Conservation (phyloP, 805 yeast species). For the Candida ovalis region DNA sequence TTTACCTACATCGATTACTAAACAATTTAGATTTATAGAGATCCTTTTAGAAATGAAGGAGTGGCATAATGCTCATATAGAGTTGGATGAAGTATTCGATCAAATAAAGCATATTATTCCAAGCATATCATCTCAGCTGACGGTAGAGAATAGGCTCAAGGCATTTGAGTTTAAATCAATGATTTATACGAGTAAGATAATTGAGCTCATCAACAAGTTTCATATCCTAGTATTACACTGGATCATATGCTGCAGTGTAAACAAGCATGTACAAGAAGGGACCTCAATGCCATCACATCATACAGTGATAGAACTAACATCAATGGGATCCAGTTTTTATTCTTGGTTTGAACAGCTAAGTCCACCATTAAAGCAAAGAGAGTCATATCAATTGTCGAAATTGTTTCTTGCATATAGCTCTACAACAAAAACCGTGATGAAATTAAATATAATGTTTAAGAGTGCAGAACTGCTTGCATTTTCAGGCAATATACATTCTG, state of each 20-base stretch:
- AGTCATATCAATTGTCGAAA: slow-evolving; percentile 1
- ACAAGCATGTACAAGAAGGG: neutral
- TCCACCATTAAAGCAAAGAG: neutral
- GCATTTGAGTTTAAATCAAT: slow-evolving; percentile 4
- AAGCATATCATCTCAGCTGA: neutral
- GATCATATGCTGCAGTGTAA: neutral
- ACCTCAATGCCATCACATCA: slow-evolving; percentile 2
- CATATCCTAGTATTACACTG: neutral
- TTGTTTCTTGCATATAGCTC: slow-evolving; percentile 3
- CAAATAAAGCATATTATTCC: neutral
- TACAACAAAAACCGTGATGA: slow-evolving; percentile 4
- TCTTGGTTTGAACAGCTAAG: slow-evolving; percentile 11
- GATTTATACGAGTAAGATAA: slow-evolving; percentile 1
- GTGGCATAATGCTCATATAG: neutral
- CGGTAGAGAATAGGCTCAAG: slow-evolving; percentile 1
- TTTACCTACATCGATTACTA: neutral
- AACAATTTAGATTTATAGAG: neutral
- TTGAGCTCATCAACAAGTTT: slow-evolving; percentile 1
- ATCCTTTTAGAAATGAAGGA: neutral
- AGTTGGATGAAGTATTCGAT: neutral
- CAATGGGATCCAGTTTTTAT: slow-evolving; percentile 7
- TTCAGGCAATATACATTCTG: slow-evolving; percentile 2
- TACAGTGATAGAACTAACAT: slow-evolving; percentile 2
- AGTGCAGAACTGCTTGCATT: slow-evolving; percentile 6
- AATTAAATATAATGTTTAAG: slow-evolving; percentile 7